phyloP scores from a whole-genome alignment of 1,139 yeast species.

The Yamadazyma aaseri region DNA sequence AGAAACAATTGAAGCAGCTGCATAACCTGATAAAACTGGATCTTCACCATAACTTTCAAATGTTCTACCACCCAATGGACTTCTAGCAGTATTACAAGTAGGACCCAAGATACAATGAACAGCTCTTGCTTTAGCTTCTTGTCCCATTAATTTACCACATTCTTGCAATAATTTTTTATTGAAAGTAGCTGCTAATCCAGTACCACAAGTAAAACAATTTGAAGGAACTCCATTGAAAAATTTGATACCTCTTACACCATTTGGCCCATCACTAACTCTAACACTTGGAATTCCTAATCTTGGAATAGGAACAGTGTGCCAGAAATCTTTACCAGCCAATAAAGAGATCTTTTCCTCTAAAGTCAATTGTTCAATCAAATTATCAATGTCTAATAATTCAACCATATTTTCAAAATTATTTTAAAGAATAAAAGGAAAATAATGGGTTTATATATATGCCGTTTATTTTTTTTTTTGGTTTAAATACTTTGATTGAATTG shows the following conservation, averaged over 20 bases:
- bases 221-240: conserved; percentile 35
- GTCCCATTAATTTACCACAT: conserved; percentile 33
- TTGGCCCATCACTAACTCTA: conserved; percentile 37
- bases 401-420: conserved; percentile 6
- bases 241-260: conserved; percentile 35
- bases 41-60: conserved; percentile 66
- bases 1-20: conserved; percentile 47
- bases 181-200: conserved; percentile 45
- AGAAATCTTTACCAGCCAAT: conserved; percentile 50
- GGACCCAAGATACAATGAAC: conserved; percentile 54
- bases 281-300: conserved; percentile 39
- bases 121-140: conserved; percentile 33
- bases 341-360: conserved; percentile 47
- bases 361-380: conserved; percentile 41
- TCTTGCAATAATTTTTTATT: conserved; percentile 26
- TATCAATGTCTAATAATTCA: conserved; percentile 40
- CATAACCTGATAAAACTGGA: conserved; percentile 54
- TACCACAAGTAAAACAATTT: conserved; percentile 37
- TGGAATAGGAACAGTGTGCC: conserved; percentile 55
- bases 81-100: conserved; percentile 54
- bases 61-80: conserved; percentile 64
- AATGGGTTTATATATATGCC: too few relatives aligned
- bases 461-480: too few relatives aligned
- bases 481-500: conserved; percentile 1
- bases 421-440: neutral